Evolutionary conservation across 805 yeast species (phyloP), one percentile per base, ranked within the genome.

Genomic region (Candida germanica): DNA sequence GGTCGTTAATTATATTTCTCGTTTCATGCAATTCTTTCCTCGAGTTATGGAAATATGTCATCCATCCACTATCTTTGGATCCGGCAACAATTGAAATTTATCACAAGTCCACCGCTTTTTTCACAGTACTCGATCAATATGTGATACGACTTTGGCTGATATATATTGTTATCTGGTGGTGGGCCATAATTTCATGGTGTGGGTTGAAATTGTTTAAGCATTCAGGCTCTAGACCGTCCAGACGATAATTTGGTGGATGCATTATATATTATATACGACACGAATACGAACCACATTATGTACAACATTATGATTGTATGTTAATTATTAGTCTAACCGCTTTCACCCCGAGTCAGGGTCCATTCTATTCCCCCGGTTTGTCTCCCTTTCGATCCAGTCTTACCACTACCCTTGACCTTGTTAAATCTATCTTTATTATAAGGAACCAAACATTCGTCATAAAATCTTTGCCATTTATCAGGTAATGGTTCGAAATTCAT

Each of bases 141-240:
- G 56, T 66, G 4, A 30, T 66, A 15, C 54, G 61, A 13, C 33
- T 57, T 11, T 67, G 71, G 71, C 50, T 68, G 31, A 51, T 67
- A 2, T 67, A 67, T 42, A 60, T 67, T 27, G 59, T 65, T 12
- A 44, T 50, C 9, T 67, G 73, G 73, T 66, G 71, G 71, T 85
- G 95, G 94, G 77, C 88, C 27, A 59, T 79, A 7, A 61, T 73
- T 3, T 77, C 88, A 8, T 86, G 95, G 95, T 66, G 79, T 29
- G 89, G 93, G 24, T 69, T 85, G 73, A 86, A 86, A 56, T 61
- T 85, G 38, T 86, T 86, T 59, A 66, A 87, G 38, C 93, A 86
- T 52, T 82, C 93, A 15, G 82, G 37, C 21, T 26, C 26, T 28
- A 26, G 29, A 17, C 35, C n/a, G n/a, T 20, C 23, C 79, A 47